These are phyloP conservation scores for Heterobasidion parviporum DNA, from an alignment of 1,284 basidiomycete species.

Conservation along the genomic window DNA sequence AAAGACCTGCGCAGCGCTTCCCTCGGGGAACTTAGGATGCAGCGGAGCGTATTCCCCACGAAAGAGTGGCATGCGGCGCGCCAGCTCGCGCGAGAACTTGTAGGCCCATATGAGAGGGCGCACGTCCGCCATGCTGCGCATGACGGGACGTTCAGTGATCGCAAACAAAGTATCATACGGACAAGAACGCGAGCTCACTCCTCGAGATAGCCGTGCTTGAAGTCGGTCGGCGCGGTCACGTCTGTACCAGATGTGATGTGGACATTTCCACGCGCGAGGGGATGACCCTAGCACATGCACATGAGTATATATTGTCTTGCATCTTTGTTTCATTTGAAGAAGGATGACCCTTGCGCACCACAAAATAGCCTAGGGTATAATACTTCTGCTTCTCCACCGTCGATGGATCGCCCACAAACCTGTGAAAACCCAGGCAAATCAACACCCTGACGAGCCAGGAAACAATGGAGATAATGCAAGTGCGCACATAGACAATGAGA, in stretches of 20 bases:
- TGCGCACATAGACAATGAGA: constrained; percentile 20
- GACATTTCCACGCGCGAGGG: constrained; percentile 29
- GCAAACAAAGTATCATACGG: neutral
- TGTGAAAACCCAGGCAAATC: neutral
- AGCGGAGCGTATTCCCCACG: constrained; percentile 36
- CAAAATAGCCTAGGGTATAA: constrained; percentile 24
- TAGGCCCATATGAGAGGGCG: constrained; percentile 45
- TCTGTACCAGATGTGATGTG: constrained; percentile 33
- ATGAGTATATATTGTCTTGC: neutral
- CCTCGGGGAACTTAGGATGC: constrained; percentile 43
- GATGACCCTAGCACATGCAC: constrained; percentile 19
- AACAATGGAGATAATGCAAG: neutral
- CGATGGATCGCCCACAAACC: constrained; percentile 20
- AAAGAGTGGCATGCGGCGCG: constrained; percentile 47
- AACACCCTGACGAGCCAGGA: neutral
- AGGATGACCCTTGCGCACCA: neutral
- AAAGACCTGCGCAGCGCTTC: constrained; percentile 32
- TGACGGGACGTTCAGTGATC: neutral
- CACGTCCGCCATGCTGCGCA: constrained; percentile 40
- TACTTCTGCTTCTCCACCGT: constrained; percentile 20
- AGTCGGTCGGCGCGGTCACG: constrained; percentile 26
- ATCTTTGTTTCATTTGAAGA: neutral
- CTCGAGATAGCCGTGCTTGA: constrained; percentile 23
- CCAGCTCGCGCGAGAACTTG: constrained; percentile 50
- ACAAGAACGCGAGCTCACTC: constrained; percentile 4